Evolutionary conservation across 306 rosid genomes (phyloP), one percentile per base, ranked within the genome.

Genomic region (Malus orientalis): DNA sequence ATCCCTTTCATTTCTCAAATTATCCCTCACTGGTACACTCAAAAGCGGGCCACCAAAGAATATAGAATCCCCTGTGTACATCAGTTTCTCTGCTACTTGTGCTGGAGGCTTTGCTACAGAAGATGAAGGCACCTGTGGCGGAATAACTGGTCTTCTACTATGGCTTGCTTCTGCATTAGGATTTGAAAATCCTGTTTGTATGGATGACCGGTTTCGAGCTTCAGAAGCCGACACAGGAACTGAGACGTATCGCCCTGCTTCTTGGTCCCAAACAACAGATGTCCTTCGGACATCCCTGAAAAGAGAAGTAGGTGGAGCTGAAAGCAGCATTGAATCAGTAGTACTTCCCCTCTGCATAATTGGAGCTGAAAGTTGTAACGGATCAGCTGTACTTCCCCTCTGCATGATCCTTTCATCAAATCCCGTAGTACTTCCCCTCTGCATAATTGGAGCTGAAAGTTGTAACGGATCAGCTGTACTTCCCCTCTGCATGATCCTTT

Each of bases 261-360:
- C 98, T 90, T 95, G 98, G 83, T 95, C 98, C 98, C 97, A 95
- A 67, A 92, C 97, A 76, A 95, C 98, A 42, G 98, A 95, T 67
- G 98, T 84, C 76, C 96, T 90, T 78, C 86, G 88, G 71, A 90
- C 89, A n/a, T 94, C 98, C 77, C 98, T 81, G 82, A 91, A 87
- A 87, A 93, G 88, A 83, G 97, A 86, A 5, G 97, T 45, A 71
- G 87, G 71, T 11, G 96, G 85, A 78, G 86, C 89, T 27, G 97
- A 86, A 80, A 88, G 87, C 81, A 88, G 67, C 55, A 91, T 61
- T 5, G 89, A 88, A 75, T 91, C 97, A n/a, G 88, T 82, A 73
- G 58, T 72, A 73, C 80, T 51, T 79, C 87, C 88, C 85, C 76
- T 92, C 29, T 85, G 90, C 81, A 74, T 76, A 38, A 49, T 49